Conservation (phyloP, 176 grass and related monocot species). For the Carex pumila region DNA sequence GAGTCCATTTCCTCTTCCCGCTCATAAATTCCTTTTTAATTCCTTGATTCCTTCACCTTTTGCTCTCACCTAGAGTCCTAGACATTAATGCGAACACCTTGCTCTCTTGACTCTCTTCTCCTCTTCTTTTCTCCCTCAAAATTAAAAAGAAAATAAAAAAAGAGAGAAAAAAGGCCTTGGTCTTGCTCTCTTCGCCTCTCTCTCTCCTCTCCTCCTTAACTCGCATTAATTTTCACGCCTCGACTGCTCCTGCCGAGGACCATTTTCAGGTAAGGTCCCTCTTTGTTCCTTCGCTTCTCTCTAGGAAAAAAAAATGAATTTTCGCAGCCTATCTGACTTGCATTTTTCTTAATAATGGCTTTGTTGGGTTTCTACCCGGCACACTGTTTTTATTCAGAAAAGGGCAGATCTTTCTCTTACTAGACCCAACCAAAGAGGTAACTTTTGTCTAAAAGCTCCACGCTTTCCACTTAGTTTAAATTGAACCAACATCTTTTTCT, state of each 20-base stretch:
- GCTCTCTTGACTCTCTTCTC: background rate
- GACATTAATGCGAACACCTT: slow-evolving; percentile 14
- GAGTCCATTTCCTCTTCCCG: slow-evolving; percentile 20
- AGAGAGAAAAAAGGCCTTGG: background rate
- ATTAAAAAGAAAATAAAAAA: background rate
- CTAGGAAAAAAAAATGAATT: background rate
- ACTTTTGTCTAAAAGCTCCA: slow-evolving; percentile 15
- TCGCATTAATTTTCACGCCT: slow-evolving; percentile 18
- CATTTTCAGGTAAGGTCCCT: slow-evolving; percentile 2
- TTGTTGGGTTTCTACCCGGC: slow-evolving; percentile 24
- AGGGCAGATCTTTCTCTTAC: background rate
- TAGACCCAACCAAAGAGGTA: slow-evolving; percentile 19
- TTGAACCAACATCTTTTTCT: background rate
- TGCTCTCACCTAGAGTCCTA: background rate
- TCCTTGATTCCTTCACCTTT: slow-evolving; percentile 16
- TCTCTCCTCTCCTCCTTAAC: background rate
- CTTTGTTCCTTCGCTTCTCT: slow-evolving; percentile 15
- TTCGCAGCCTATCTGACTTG: slow-evolving; percentile 7
- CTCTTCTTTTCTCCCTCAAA: background rate
- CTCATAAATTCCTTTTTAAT: slow-evolving; percentile 25
- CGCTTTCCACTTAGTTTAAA: background rate
- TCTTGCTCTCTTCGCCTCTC: background rate
- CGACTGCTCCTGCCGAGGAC: slow-evolving; percentile 5
- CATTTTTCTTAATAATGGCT: slow-evolving; percentile 20
- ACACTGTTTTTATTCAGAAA: slow-evolving; percentile 22